phyloP scores from a whole-genome alignment of 805 yeast species.

The Candida railenensis region DNA sequence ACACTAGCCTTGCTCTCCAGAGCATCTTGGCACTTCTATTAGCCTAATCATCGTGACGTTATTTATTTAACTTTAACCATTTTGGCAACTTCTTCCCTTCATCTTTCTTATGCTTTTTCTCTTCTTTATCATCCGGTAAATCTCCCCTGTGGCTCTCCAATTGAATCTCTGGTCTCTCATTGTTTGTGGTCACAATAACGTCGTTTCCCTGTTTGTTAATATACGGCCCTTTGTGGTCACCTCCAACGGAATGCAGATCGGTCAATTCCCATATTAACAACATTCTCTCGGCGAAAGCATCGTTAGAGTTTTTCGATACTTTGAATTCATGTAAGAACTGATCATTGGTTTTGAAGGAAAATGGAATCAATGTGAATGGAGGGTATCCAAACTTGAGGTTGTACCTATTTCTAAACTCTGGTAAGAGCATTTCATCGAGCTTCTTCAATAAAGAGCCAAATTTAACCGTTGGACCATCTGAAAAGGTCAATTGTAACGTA shows the following conservation, averaged over 20 bases:
- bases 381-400: conserved; percentile 35
- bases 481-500: conserved; percentile 34
- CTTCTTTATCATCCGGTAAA: conserved; percentile 26
- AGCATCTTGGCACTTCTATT: too few relatives aligned
- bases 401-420: conserved; percentile 27
- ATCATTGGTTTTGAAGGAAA: conserved; percentile 29
- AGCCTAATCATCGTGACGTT: neutral
- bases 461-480: conserved; percentile 20
- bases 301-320: conserved; percentile 7
- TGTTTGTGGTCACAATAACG: conserved; percentile 10
- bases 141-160: conserved; percentile 31
- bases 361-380: conserved; percentile 30
- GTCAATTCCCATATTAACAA: conserved; percentile 36
- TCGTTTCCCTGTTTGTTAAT: conserved; percentile 12
- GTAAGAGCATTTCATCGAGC: conserved; percentile 31
- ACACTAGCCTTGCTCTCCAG: too few relatives aligned
- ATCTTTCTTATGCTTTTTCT: neutral
- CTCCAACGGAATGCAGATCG: neutral
- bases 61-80: conserved; percentile 22
- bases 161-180: conserved; percentile 34
- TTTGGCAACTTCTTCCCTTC: conserved; percentile 16
- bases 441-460: conserved; percentile 37
- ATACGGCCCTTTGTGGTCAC: conserved; percentile 16
- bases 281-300: conserved; percentile 30
- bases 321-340: conserved; percentile 20